Base-by-base conservation (phyloP, 768 basidiomycete genomes). In the Podaxis pistillaris region DNA sequence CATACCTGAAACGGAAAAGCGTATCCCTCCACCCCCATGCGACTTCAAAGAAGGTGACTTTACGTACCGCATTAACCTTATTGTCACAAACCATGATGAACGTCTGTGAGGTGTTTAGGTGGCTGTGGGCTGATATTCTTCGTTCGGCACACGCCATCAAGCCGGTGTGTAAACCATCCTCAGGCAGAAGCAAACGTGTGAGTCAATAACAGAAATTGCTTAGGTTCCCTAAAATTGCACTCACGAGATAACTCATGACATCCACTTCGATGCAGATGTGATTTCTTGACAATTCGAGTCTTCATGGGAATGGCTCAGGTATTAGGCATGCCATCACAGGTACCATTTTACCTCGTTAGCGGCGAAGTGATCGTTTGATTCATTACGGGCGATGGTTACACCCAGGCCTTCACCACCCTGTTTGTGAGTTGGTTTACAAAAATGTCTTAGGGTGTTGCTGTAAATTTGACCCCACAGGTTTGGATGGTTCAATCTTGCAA, bases 1-100 rank as follows among this genome's bases (percentile, higher is more conserved):
- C 61, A 62, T 62, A 56, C 61, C 55, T 7, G 30, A 62, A 49
- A 49, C 19, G 61, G 61, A 40, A 62, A 50, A 15, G 13, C 4
- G 26, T n/a, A 46, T 28, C 19, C 54, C 54, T 33, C 8, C 52
- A 50, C 19, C 44, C 54, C 37, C 54, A 56, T 56, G 19, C 19
- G 19, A 38, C 58, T 59, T 51, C 49, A 41, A 17, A 47, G 49
- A 49, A 3, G 9, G 9, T 56, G 22, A 13, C 54, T 22, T 19
- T 37, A 37, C 38, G 37, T 37, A 56, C 19, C 37, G n/a, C 52
- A 30, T 36, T n/a, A 54, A 30, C 52, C 36, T 46, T 44, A 46
- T 26, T 8, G 26, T 24, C 40, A 24, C 26, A 28, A 58, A 58
- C 37, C 38, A 26, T 56, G 15, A 46, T 15, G 24, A n/a, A 24